phyloP scores from a whole-genome alignment of 805 yeast species.

The Scheffersomyces lignosus region DNA sequence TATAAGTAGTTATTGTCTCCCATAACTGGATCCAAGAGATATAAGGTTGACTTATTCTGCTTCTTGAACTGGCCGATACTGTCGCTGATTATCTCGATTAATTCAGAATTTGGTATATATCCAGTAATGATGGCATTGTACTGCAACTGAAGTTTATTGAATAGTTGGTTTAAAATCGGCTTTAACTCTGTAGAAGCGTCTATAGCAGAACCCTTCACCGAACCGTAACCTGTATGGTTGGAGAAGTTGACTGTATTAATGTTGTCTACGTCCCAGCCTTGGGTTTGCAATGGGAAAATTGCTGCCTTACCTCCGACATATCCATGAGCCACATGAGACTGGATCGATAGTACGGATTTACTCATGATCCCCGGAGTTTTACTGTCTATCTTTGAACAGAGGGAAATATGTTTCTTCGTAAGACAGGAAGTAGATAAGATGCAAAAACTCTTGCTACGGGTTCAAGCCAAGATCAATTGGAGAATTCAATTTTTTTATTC shows the following conservation, averaged over 20 bases:
- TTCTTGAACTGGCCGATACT: slow-evolving; percentile 37
- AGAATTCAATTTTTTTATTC: too few relatives aligned
- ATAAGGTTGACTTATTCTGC: slow-evolving; percentile 34
- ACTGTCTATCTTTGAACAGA: too few relatives aligned
- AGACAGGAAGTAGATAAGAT: too few relatives aligned
- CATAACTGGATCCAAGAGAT: slow-evolving; percentile 78
- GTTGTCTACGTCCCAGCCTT: slow-evolving; percentile 71
- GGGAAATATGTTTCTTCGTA: too few relatives aligned
- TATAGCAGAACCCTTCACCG: slow-evolving; percentile 48
- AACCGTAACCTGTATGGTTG: slow-evolving; percentile 72
- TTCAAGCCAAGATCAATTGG: too few relatives aligned
- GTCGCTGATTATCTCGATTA: slow-evolving; percentile 38
- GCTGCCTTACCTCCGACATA: slow-evolving; percentile 71
- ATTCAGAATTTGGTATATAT: slow-evolving; percentile 59
- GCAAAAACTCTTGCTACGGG: too few relatives aligned
- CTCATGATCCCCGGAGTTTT: slow-evolving; percentile 4
- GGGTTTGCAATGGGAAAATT: slow-evolving; percentile 61
- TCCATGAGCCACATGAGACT: slow-evolving; percentile 73
- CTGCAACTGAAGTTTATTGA: slow-evolving; percentile 17
- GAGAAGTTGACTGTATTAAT: slow-evolving; percentile 65
- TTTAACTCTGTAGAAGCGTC: slow-evolving; percentile 4
- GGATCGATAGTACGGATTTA: slow-evolving; percentile 49
- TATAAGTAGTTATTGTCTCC: slow-evolving; percentile 76
- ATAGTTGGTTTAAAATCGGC: slow-evolving; percentile 7
- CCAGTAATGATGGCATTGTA: slow-evolving; percentile 67